Conservation (phyloP, 108 stramenopile genomes). For the Licmophora abbreviata region DNA sequence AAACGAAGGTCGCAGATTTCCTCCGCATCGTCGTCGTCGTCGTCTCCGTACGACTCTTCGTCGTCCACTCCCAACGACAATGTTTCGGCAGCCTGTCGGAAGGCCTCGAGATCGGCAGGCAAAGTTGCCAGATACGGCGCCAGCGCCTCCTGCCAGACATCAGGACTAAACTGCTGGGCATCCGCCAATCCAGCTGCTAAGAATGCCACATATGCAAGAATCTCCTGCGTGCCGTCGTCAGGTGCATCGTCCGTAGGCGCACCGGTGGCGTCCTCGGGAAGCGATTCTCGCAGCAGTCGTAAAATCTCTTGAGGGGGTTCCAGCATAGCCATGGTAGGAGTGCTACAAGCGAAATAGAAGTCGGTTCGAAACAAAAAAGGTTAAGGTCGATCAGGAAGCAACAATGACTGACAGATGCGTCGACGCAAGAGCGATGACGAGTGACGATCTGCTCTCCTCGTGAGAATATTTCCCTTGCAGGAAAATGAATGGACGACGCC, state of each 20-base stretch:
- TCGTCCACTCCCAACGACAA: constrained; percentile 35
- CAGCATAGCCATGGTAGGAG: constrained; percentile 66
- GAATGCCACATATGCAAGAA: constrained; percentile 74
- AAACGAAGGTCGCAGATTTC: constrained; percentile 89
- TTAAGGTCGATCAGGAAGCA: too few species aligned
- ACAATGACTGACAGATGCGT: too few species aligned
- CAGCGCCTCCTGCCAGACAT: constrained; percentile 49
- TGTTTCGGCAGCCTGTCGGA: constrained; percentile 40
- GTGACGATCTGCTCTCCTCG: too few species aligned
- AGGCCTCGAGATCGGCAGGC: constrained; percentile 27
- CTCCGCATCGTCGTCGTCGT: constrained; percentile 84
- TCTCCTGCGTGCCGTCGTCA: constrained; percentile 32
- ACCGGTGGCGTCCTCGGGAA: constrained; percentile 22
- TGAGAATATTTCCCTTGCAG: too few species aligned
- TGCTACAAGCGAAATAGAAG: too few species aligned
- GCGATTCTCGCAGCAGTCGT: constrained; percentile 47
- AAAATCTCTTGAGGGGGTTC: constrained; percentile 59
- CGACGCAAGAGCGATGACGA: too few species aligned
- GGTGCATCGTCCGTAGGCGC: constrained; percentile 1
- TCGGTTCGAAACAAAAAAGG: too few species aligned
- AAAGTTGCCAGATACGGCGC: constrained; percentile 44
- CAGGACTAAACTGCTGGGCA: constrained; percentile 38
- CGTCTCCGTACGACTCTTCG: constrained; percentile 69
- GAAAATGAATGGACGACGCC: too few species aligned
- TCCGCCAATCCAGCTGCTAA: constrained; percentile 56